Base-by-base conservation (phyloP, 2,329 filamentous ascomycete genomes). In the Westerdykella sp. region DNA sequence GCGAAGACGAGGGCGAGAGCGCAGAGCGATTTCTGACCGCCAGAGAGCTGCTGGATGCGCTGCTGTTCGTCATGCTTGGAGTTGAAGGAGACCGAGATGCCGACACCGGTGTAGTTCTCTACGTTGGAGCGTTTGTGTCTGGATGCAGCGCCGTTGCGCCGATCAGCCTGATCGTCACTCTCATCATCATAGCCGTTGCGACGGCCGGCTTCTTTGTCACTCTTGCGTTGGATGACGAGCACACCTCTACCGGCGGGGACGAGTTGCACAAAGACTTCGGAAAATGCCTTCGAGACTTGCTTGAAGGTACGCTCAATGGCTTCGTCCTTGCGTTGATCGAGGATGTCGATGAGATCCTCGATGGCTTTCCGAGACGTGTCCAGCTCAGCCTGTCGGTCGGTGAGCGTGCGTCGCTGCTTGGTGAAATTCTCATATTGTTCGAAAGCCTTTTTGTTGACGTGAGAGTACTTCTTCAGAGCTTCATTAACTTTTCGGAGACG, bases 371-470 rank as follows among this genome's bases (percentile, higher is more conserved):
- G 88, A 2, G 87, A 91, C 12, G 81, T 83, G 56, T 95, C 88
- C 10, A 98, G 80, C 65, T 97, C 93, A 56, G 84, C 80, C 39
- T 91, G 81, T 54, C 93, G 85, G 60, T 86, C 85, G 39, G 86
- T 85, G 14, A 98, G 76, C 16, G 85, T 84, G 49, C 95, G 90
- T 44, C 94, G 85, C 68, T 96, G 88, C 40, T 83, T 85, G 6
- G 91, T 96, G 66, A 97, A 98, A 70, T 84, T 95, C 71, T 91
- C 94, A 73, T 97, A 98, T 67, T 98, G 93, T 69, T 98, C 94
- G 63, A 97, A 95, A 0, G 93, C 93, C 71, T 98, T 97, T 73
- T 97, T 98, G 78, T 98, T 98, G 71, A 98, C 90, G 59, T 96
- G 88, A 43, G 89, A 88, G 71, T 93, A 97, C 65, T 96, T 95